These are phyloP conservation scores for Yarrowia sp. DNA, from an alignment of 805 yeast species.

Conservation along the genomic window DNA sequence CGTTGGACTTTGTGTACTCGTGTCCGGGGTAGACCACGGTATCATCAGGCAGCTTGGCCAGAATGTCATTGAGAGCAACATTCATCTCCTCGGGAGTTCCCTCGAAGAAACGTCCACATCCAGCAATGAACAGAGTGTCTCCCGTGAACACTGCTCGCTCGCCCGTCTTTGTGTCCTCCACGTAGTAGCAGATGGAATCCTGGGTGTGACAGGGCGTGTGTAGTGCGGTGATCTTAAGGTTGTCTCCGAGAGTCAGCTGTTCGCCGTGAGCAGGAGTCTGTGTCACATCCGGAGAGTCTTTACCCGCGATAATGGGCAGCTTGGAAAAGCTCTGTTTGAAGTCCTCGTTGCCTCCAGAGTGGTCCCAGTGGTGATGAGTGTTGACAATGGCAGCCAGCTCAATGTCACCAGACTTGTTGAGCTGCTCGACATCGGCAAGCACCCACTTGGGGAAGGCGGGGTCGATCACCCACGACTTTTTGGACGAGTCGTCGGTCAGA, in stretches of 20 bases:
- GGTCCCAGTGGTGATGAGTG: conserved; percentile 96
- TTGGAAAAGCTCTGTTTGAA: conserved; percentile 39
- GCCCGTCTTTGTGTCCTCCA: conserved; percentile 53
- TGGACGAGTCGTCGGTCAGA: conserved; percentile 61
- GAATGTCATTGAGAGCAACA: conserved; percentile 53
- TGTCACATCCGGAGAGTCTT: conserved; percentile 69
- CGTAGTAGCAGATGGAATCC: conserved; percentile 88
- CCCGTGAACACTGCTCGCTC: conserved; percentile 87
- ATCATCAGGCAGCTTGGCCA: conserved; percentile 60
- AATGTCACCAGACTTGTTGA: conserved; percentile 39
- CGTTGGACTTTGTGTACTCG: conserved; percentile 85
- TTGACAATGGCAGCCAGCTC: conserved; percentile 76
- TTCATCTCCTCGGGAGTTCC: conserved; percentile 84
- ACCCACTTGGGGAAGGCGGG: conserved; percentile 86
- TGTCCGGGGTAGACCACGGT: conserved; percentile 91
- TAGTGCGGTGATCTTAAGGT: conserved; percentile 67
- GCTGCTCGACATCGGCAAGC: conserved; percentile 44
- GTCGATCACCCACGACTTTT: conserved; percentile 78
- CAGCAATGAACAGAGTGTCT: conserved; percentile 89
- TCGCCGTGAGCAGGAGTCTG: conserved; percentile 66
- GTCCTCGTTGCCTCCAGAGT: conserved; percentile 75
- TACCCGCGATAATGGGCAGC: conserved; percentile 77
- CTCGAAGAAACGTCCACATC: conserved; percentile 96
- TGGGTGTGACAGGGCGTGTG: conserved; percentile 98
- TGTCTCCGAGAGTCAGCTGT: conserved; percentile 58